Conservation (phyloP, 495 filamentous ascomycete genomes). For the Pseudoneurospora amorphoporcata region DNA sequence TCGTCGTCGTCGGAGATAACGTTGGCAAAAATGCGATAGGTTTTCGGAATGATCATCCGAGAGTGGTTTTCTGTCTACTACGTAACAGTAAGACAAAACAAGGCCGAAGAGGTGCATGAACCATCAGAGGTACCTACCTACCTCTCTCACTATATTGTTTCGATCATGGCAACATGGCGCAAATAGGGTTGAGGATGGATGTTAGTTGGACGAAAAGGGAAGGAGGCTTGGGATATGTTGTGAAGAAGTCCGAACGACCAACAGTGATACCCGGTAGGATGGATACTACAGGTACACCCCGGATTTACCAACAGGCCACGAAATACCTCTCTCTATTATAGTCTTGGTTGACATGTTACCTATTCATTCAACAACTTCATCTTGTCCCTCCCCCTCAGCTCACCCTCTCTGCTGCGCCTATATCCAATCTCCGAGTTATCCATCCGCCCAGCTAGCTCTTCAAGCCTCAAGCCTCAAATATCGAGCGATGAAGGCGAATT, state of each 20-base stretch:
- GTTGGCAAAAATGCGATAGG: background rate
- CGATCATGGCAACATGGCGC: background rate
- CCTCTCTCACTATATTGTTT: background rate
- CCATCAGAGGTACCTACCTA: background rate
- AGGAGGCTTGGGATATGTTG: background rate
- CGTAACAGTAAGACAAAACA: background rate
- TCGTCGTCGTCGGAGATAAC: background rate
- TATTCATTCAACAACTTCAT: background rate
- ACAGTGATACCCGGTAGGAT: background rate
- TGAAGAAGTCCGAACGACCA: background rate
- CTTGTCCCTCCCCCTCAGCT: background rate
- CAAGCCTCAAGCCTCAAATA: background rate
- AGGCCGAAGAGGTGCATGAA: background rate
- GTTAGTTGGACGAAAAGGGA: background rate
- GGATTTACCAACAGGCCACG: background rate
- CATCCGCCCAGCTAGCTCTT: background rate
- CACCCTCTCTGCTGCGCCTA: background rate
- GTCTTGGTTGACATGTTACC: background rate
- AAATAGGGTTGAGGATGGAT: background rate
- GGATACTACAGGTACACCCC: background rate
- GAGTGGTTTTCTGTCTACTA: background rate
- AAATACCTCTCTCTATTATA: background rate
- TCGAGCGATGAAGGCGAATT: background rate
- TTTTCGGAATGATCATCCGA: background rate
- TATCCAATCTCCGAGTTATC: background rate